A percentile compares a stretch with the other conserved stretches of the same genome.
These are phyloP conservation scores for Chaetoceros tenuissimus DNA, from an alignment of 108 stramenopile species.

Conservation along the genomic window DNA sequence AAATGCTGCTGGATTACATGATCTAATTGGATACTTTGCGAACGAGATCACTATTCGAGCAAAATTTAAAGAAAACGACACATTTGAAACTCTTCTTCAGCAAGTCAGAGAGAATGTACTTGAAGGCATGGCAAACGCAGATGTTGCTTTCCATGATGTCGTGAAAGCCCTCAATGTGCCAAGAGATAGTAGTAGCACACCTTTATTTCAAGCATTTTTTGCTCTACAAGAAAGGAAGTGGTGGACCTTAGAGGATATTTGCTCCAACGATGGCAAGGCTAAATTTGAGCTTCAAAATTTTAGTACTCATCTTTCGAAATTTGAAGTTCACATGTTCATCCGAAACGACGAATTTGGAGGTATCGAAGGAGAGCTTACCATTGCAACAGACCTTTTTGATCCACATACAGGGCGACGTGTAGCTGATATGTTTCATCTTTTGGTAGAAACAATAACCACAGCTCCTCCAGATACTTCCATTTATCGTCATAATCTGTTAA, in stretches of 20 bases:
- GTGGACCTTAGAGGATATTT: constrained; percentile 10
- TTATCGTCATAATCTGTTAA: too few relatives aligned
- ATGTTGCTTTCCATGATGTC: constrained; percentile 13
- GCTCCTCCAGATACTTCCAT: too few relatives aligned
- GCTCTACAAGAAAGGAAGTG: constrained; percentile 10
- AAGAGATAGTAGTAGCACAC: constrained; percentile 9
- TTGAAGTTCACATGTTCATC: constrained; percentile 15
- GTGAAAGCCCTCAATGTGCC: constrained; percentile 6
- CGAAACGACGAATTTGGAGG: constrained; percentile 6
- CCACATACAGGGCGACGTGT: constrained; percentile 4
- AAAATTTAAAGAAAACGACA: constrained; percentile 6
- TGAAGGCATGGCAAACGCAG: constrained; percentile 12
- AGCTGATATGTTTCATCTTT: constrained; percentile 2
- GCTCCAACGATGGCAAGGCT: constrained; percentile 1
- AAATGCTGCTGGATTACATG: constrained; percentile 7
- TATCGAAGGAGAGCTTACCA: constrained; percentile 12
- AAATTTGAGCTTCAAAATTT: constrained; percentile 7
- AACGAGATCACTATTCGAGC: constrained; percentile 9
- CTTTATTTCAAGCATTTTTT: constrained; percentile 12
- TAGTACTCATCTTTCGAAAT: constrained; percentile 6
- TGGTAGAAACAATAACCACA: constrained; percentile 13
- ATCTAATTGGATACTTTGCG: constrained; percentile 12
- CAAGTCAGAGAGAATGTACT: constrained; percentile 12
- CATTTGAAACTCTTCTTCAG: constrained; percentile 1
- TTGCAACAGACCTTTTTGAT: constrained; percentile 6